phyloP scores from a whole-genome alignment of 1,284 basidiomycete species.

The Ustilago bromivora region DNA sequence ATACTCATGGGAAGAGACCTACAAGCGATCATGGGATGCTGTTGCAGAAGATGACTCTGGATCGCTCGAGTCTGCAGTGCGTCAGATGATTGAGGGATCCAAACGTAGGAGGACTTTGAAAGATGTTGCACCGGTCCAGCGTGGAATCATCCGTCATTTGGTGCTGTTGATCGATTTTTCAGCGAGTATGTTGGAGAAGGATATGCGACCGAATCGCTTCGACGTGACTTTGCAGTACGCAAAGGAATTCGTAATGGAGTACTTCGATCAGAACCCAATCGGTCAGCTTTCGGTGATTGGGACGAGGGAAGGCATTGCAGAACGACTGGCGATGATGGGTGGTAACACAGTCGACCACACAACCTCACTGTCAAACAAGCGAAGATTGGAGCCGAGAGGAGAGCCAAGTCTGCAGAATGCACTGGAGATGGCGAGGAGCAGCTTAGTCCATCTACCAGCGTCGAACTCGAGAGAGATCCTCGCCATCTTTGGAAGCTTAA shows the following conservation, averaged over 20 bases:
- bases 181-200: conserved; percentile 90
- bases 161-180: conserved; percentile 91
- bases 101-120: conserved; percentile 76
- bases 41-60: conserved; percentile 95
- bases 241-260: conserved; percentile 87
- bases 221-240: conserved; percentile 84
- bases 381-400: conserved; percentile 87
- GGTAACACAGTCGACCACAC: conserved; percentile 94
- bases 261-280: conserved; percentile 99
- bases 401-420: conserved; percentile 97
- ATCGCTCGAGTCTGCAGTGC: conserved; percentile 87
- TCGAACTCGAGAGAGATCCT: conserved; percentile 95
- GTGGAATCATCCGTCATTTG: conserved; percentile 95
- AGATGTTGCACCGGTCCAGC: conserved; percentile 86
- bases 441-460: conserved; percentile 81
- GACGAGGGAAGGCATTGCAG: conserved; percentile 67
- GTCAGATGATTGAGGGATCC: conserved; percentile 85
- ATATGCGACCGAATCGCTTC: conserved; percentile 87
- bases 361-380: conserved; percentile 84
- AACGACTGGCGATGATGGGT: conserved; percentile 75
- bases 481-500: conserved; percentile 91
- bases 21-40: conserved; percentile 94
- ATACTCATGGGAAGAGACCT: conserved; percentile 96
- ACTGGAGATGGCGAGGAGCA: conserved; percentile 81
- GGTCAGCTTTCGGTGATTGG: conserved; percentile 76